A percentile compares a stretch with the other conserved stretches of the same genome.
Conservation (phyloP, 495 filamentous ascomycete species). For the Venustampulla echinocandica region DNA sequence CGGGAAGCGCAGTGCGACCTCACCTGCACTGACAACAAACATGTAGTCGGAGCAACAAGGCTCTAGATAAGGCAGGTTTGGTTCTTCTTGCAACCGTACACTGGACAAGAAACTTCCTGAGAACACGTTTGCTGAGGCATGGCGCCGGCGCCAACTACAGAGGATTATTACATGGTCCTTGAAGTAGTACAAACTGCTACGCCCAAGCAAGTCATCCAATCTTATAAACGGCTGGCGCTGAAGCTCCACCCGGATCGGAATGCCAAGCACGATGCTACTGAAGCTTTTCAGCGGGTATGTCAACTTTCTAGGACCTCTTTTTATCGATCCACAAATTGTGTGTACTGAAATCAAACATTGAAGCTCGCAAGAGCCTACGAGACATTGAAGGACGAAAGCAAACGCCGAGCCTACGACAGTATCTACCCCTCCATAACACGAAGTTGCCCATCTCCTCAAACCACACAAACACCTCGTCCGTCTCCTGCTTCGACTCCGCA, state of each 20-base stretch:
- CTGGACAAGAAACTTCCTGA: neutral
- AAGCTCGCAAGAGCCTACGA: slow-evolving; percentile 29
- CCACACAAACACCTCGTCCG: slow-evolving; percentile 17
- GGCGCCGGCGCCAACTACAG: slow-evolving; percentile 23
- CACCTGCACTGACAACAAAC: slow-evolving; percentile 6
- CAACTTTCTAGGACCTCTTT: slow-evolving; percentile 7
- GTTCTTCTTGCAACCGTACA: slow-evolving; percentile 4
- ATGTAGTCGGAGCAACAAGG: slow-evolving; percentile 3
- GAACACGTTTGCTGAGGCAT: slow-evolving; percentile 18
- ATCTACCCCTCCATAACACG: slow-evolving; percentile 24
- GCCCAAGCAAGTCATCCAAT: slow-evolving; percentile 21
- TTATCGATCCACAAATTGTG: neutral
- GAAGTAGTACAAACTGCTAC: slow-evolving; percentile 25
- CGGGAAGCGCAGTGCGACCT: slow-evolving; percentile 14
- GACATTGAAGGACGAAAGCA: slow-evolving; percentile 26
- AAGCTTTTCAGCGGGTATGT: slow-evolving; percentile 29
- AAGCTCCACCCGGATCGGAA: slow-evolving; percentile 30
- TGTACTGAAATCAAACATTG: slow-evolving; percentile 4
- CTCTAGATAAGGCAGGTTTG: slow-evolving; percentile 8
- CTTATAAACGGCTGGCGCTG: slow-evolving; percentile 26
- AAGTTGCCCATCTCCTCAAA: slow-evolving; percentile 17
- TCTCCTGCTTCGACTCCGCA: slow-evolving; percentile 15
- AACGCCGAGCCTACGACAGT: slow-evolving; percentile 27
- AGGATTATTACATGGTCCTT: slow-evolving; percentile 29
- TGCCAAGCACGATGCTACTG: slow-evolving; percentile 23